phyloP scores from a whole-genome alignment of 345 rosid genomes.

The Linum trigynum region DNA sequence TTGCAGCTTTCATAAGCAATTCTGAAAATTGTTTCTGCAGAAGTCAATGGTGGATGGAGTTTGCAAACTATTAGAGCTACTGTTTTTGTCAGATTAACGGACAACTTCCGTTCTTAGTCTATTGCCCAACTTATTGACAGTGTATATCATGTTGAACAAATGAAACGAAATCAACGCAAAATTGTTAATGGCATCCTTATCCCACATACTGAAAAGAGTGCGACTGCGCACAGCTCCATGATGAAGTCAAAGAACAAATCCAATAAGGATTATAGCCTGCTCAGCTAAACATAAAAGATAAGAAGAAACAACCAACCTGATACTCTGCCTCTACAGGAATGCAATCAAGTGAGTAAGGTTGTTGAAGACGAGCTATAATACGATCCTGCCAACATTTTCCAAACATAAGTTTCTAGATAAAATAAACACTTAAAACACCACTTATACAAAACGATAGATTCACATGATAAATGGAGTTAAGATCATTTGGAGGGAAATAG shows the following conservation, averaged over 20 bases:
- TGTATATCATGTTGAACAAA: too few species aligned
- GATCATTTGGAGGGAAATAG: not conserved
- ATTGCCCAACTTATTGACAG: too few species aligned
- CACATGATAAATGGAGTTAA: not conserved
- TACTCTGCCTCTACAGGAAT: slow-evolving; percentile 99
- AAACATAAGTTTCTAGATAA: not conserved
- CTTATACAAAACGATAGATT: not conserved
- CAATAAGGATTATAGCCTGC: not conserved
- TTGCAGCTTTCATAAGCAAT: slow-evolving; percentile 89
- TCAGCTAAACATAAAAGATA: not conserved
- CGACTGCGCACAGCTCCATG: too few species aligned
- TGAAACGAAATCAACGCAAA: too few species aligned
- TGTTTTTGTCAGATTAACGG: too few species aligned
- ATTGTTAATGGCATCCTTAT: too few species aligned
- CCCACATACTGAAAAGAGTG: too few species aligned
- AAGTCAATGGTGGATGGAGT: slow-evolving; percentile 2
- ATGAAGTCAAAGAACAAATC: not conserved
- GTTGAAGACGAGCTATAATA: slow-evolving; percentile 96
- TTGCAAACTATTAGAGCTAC: not conserved
- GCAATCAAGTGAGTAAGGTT: slow-evolving; percentile 94
- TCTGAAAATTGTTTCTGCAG: slow-evolving; percentile 95
- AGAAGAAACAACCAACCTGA: slow-evolving; percentile 45
- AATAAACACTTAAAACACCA: not conserved
- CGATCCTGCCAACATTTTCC: slow-evolving; percentile 54
- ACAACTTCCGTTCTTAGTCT: too few species aligned